A percentile compares a stretch with the other conserved stretches of the same genome.
Evolutionary conservation across 2,329 filamentous ascomycete species (phyloP).

Genomic region (Fusarium sp.): DNA sequence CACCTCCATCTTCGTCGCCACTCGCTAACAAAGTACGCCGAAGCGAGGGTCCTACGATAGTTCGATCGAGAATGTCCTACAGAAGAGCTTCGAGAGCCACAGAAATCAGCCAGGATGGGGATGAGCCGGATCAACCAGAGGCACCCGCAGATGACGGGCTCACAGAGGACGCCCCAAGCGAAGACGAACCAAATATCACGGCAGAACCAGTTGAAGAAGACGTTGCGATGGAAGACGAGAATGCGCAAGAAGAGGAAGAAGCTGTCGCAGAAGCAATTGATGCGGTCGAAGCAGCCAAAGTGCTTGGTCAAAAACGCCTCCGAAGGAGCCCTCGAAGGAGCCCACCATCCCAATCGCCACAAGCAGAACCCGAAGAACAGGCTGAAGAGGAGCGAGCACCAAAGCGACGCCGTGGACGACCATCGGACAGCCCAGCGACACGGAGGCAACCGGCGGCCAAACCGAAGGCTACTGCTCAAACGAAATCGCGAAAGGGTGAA

Average conservation of each 20-base stretch:
- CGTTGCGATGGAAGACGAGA: conserved; percentile 34
- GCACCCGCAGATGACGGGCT: conserved; percentile 21
- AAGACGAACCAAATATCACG: conserved; percentile 5
- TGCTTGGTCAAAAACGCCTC: conserved; percentile 57
- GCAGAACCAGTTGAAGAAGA: conserved; percentile 34
- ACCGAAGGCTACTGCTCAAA: conserved; percentile 27
- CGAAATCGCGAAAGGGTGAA: conserved; percentile 36
- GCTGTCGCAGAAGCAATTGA: conserved; percentile 57
- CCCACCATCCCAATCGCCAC: conserved; percentile 54
- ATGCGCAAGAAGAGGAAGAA: conserved; percentile 40
- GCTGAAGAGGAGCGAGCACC: conserved; percentile 49
- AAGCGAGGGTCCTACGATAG: conserved; percentile 48
- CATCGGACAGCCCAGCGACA: conserved; percentile 54
- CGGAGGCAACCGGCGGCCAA: conserved; percentile 54
- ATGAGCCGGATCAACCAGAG: conserved; percentile 48
- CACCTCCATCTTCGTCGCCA: conserved; percentile 55
- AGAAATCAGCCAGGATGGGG: conserved; percentile 41
- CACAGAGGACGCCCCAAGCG: conserved; percentile 8
- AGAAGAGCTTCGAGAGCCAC: conserved; percentile 36
- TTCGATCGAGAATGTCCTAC: conserved; percentile 46
- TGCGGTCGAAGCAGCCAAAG: conserved; percentile 55
- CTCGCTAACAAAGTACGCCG: conserved; percentile 55
- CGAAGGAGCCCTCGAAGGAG: conserved; percentile 54
- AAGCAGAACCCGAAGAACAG: conserved; percentile 54
- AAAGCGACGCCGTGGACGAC: conserved; percentile 53